Conservation (phyloP, 345 rosid genomes). For the Crucihimalaya himalaica region DNA sequence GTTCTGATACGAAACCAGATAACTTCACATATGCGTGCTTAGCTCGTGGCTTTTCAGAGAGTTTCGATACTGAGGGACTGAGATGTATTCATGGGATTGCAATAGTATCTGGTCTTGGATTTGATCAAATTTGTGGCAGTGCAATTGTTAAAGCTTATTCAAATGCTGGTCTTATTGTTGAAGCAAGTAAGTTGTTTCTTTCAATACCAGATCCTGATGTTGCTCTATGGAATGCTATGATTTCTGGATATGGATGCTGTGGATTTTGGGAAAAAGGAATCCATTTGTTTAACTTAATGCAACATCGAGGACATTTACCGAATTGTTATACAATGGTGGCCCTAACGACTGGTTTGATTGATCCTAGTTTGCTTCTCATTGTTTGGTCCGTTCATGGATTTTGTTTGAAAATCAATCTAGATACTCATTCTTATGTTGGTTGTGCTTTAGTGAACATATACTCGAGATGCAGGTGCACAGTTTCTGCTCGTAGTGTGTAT, state of each 20-base stretch:
- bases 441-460: slow-evolving; percentile 73
- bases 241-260: slow-evolving; percentile 61
- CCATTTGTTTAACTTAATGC: slow-evolving; percentile 57
- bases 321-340: slow-evolving; percentile 78
- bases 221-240: slow-evolving; percentile 80
- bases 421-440: slow-evolving; percentile 57
- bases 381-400: slow-evolving; percentile 73
- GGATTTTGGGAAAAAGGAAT: slow-evolving; percentile 59
- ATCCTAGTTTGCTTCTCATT: slow-evolving; percentile 43
- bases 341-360: slow-evolving; percentile 54
- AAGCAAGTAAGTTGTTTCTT: slow-evolving; percentile 61
- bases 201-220: slow-evolving; percentile 61
- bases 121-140: slow-evolving; percentile 60
- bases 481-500: slow-evolving; percentile 60
- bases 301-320: slow-evolving; percentile 46
- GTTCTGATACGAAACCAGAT: slow-evolving; percentile 57
- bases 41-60: slow-evolving; percentile 61
- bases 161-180: slow-evolving; percentile 49
- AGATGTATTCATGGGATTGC: slow-evolving; percentile 61
- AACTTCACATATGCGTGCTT: slow-evolving; percentile 76
- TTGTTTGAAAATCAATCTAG: slow-evolving; percentile 64
- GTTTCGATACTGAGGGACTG: slow-evolving; percentile 45
- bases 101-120: slow-evolving; percentile 55
- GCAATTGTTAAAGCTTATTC: slow-evolving; percentile 73
- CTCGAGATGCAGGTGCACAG: slow-evolving; percentile 59